Percentiles rank a stretch among this genome's conserved stretches.
Evolutionary conservation across 768 basidiomycete genomes (phyloP).

Genomic region (Xerocomus brunneocitrinus): DNA sequence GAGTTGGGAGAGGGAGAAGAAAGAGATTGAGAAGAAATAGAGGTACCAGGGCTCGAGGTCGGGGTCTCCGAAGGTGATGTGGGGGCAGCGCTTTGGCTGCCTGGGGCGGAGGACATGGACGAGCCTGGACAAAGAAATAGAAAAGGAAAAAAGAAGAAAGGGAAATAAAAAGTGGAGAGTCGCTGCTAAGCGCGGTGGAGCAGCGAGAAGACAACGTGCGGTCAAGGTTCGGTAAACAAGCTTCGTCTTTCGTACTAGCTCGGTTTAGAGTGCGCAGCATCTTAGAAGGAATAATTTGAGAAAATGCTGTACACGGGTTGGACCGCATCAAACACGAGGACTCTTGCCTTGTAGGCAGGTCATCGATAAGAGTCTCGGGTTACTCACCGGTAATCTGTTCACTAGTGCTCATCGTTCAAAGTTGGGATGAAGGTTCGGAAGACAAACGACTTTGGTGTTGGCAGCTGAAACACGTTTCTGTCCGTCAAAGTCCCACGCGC

Average conservation of each 20-base stretch:
- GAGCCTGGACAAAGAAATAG: background rate
- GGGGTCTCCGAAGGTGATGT: background rate
- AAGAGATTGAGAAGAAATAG: constrained; percentile 6
- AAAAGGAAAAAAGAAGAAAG: constrained; percentile 1
- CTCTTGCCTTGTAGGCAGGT: background rate
- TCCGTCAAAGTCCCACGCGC: background rate
- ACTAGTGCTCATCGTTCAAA: background rate
- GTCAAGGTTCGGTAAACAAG: background rate
- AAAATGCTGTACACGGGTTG: constrained; percentile 2
- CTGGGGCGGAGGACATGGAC: constrained; percentile 19
- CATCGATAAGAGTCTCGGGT: background rate
- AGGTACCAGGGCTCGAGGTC: constrained; percentile 17
- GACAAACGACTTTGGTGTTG: background rate
- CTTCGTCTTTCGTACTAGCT: background rate
- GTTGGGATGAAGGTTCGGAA: background rate
- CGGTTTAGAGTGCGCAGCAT: background rate
- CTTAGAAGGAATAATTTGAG: background rate
- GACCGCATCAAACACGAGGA: background rate
- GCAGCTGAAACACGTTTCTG: background rate
- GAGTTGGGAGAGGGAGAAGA: background rate
- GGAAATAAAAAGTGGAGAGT: background rate
- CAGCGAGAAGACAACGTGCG: background rate
- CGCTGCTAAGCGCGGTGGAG: background rate
- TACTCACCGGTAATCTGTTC: background rate
- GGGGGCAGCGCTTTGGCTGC: background rate